A percentile compares a stretch with the other conserved stretches of the same genome.
phyloP scores from a whole-genome alignment of 2,329 filamentous ascomycete genomes.

The Neurospora sp. region DNA sequence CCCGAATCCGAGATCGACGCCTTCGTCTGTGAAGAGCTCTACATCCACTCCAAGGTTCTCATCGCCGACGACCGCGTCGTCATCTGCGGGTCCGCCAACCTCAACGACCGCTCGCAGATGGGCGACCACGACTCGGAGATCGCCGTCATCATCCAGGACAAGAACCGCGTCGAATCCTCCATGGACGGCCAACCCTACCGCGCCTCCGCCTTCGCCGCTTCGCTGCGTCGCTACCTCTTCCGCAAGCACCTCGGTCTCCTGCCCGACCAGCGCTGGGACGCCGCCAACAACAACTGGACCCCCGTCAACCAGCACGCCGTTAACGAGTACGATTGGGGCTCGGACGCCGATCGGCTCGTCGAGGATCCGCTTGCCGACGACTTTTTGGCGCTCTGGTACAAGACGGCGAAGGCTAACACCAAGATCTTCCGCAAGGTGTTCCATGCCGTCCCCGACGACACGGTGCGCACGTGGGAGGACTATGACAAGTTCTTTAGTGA shows the following conservation, averaged over 20 bases:
- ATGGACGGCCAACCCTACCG: constrained; percentile 67
- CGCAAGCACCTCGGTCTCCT: constrained; percentile 85
- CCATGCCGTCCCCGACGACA: constrained; percentile 65
- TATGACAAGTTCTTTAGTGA: constrained; percentile 63
- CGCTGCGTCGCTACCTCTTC: constrained; percentile 77
- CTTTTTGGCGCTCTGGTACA: constrained; percentile 64
- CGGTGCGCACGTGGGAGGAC: constrained; percentile 59
- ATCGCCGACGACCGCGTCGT: constrained; percentile 77
- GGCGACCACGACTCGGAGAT: constrained; percentile 82
- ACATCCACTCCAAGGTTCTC: constrained; percentile 58
- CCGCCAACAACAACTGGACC: constrained; percentile 63
- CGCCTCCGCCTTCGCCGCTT: constrained; percentile 68
- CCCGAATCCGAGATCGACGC: constrained; percentile 48
- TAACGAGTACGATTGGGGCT: constrained; percentile 67
- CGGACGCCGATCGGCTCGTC: constrained; percentile 57
- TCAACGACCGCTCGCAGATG: constrained; percentile 62
- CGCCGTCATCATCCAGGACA: constrained; percentile 79
- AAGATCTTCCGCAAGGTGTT: constrained; percentile 74
- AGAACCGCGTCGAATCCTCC: constrained; percentile 54
- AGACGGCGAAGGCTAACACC: constrained; percentile 67
- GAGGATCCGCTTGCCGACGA: constrained; percentile 60
- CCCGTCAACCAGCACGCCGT: constrained; percentile 55
- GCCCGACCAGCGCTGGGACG: constrained; percentile 60
- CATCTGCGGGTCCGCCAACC: constrained; percentile 63
- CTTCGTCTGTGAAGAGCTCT: constrained; percentile 54